These are phyloP conservation scores for Alternaria solani DNA, from an alignment of 2,329 filamentous ascomycete genomes.

Conservation along the genomic window DNA sequence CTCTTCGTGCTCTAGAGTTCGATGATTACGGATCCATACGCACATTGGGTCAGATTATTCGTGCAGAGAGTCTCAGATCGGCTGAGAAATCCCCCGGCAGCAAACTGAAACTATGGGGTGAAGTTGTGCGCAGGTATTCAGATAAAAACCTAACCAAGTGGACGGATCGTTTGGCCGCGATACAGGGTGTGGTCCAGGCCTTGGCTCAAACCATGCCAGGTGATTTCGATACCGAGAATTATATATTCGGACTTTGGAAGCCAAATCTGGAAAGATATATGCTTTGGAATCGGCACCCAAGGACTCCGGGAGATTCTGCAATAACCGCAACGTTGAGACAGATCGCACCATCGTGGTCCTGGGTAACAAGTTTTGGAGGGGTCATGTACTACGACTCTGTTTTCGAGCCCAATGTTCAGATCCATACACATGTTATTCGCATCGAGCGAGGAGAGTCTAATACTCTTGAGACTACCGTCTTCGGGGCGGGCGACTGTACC, in stretches of 20 bases:
- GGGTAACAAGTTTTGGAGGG: not conserved
- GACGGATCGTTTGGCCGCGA: constrained; percentile 9
- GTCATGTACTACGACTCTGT: not conserved
- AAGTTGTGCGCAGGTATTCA: not conserved
- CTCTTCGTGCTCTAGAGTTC: not conserved
- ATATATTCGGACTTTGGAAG: not conserved
- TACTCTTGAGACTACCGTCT: not conserved
- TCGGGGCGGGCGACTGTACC: not conserved
- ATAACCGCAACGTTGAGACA: not conserved
- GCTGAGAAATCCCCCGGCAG: not conserved
- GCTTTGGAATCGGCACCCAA: not conserved
- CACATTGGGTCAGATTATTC: not conserved
- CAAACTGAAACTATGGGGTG: not conserved
- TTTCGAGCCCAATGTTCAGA: not conserved
- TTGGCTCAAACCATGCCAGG: not conserved
- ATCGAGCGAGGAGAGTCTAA: not conserved
- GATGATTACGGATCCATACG: not conserved
- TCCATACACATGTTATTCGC: not conserved
- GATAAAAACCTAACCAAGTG: not conserved
- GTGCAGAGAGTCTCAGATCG: not conserved
- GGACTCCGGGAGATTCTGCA: not conserved
- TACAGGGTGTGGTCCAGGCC: constrained; percentile 1
- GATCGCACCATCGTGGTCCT: constrained; percentile 4
- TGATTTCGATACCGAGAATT: not conserved
- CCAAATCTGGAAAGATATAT: not conserved